Evolutionary conservation across 495 filamentous ascomycete genomes (phyloP).

Genomic region (Aspergillus ellipticus): DNA sequence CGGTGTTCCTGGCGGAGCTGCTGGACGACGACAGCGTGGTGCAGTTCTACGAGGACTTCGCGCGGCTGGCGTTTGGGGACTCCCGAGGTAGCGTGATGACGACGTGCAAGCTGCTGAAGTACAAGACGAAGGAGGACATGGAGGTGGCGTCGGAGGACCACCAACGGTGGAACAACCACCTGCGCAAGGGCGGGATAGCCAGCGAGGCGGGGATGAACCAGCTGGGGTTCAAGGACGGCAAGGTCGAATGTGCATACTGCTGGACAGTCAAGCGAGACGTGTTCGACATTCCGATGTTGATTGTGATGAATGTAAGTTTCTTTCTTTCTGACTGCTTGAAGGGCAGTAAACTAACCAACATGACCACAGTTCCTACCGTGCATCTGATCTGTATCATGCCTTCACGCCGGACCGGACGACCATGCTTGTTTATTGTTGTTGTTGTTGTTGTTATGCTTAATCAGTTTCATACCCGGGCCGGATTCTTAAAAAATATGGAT

Average conservation of each 20-base stretch:
- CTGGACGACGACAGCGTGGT: constrained; percentile 91
- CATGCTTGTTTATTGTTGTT: neutral
- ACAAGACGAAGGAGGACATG: constrained; percentile 70
- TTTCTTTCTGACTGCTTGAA: neutral
- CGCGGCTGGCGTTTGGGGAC: constrained; percentile 84
- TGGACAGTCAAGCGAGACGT: constrained; percentile 96
- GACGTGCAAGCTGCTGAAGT: constrained; percentile 85
- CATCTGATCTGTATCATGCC: constrained; percentile 36
- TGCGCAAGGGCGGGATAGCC: constrained; percentile 57
- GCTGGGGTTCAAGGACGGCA: constrained; percentile 79
- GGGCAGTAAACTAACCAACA: too few relatives aligned
- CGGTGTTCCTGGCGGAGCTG: constrained; percentile 86
- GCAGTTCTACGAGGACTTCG: constrained; percentile 95
- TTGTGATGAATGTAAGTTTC: constrained; percentile 87
- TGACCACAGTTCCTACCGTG: constrained; percentile 43
- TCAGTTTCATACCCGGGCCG: constrained; percentile 15
- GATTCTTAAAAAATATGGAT: constrained; percentile 9
- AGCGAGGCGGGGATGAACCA: constrained; percentile 72
- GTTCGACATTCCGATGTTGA: constrained; percentile 98
- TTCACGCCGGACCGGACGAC: too few relatives aligned
- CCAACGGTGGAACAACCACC: constrained; percentile 41
- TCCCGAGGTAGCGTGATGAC: constrained; percentile 77
- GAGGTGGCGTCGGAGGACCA: constrained; percentile 39
- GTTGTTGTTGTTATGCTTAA: neutral
- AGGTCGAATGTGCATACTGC: constrained; percentile 89